Base-by-base conservation (phyloP, 148 eudicot species). In the Chenopodium suecicum region DNA sequence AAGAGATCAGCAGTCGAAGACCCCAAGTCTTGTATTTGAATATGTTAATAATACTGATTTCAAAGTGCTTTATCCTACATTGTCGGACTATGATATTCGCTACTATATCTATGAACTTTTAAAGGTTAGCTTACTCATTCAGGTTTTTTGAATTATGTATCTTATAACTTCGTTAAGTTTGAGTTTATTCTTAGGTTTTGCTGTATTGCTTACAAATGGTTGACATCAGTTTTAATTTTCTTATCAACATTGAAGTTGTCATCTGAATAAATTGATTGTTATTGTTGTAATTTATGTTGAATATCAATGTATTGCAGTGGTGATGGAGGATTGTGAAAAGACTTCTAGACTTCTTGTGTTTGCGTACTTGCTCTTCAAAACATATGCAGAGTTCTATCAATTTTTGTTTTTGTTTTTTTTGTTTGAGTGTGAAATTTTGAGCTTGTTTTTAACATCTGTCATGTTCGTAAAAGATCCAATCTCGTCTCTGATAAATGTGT, bases 1-100 rank as follows among this genome's bases (percentile, higher is more conserved):
- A 58, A 92, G 96, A 84, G 98, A 94, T 82, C 98, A 91, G 88
- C 94, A 92, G 74, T 94, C 94, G 50, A 94, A 94, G 86, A 92
- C 97, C 11, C 98, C 97, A 72, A 94, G 98, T 84, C 91, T 93
- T 77, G 84, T 94, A 66, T 94, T 93, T 85, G 98, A 94, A 87
- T 85, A 90, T 82, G 97, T 94, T 84, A 94, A 94, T 84, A 94
- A 93, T 82, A 93, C 97, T 23, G 97, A 94, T 85, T 94, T 94
- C 77, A 94, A 93, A 91, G 92, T 93, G 83, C 89, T 94, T 10
- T 94, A 94, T 79, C 97, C 98, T 62, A 94, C 94, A 37, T 87
- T 94, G 54, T 90, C 93, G 2, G 98, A 94, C 87, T 89, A 82
- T 80, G 98, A 94, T 76, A 91, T 93, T 79, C 92, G 95, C 78